phyloP scores from a whole-genome alignment of 371 early-diverging fungal genomes.

The Lichtheimia corymbifera region DNA sequence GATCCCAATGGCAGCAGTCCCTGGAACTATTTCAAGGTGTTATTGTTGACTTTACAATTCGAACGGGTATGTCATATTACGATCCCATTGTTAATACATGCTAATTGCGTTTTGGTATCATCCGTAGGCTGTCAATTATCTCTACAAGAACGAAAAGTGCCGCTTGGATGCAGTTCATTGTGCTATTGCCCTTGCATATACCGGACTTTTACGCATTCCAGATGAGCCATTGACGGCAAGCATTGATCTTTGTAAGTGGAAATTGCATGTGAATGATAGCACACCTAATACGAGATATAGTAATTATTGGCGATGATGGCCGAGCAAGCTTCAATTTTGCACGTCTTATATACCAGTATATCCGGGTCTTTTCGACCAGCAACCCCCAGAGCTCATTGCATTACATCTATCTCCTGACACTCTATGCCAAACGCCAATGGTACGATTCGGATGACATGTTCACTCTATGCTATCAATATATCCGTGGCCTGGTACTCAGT shows the following conservation, averaged over 20 bases:
- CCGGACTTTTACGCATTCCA: constrained; percentile 78
- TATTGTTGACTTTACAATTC: constrained; percentile 85
- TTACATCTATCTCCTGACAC: constrained; percentile 65
- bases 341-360: constrained; percentile 61
- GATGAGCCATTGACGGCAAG: constrained; percentile 27
- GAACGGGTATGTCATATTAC: constrained; percentile 58
- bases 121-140: constrained; percentile 69
- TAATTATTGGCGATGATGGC: constrained; percentile 30
- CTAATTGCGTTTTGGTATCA: no score
- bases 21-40: constrained; percentile 78
- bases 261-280: not conserved
- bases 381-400: constrained; percentile 64
- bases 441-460: constrained; percentile 37
- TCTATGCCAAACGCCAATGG: constrained; percentile 45
- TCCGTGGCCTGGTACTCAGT: constrained; percentile 47
- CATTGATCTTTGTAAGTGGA: constrained; percentile 36
- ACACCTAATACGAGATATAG: constrained; percentile 11
- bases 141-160: constrained; percentile 59
- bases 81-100: no score
- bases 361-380: constrained; percentile 42
- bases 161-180: constrained; percentile 89
- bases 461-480: constrained; percentile 37
- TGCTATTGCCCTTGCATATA: constrained; percentile 79
- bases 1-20: constrained; percentile 70
- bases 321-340: constrained; percentile 58